These are phyloP conservation scores for Phtheirospermum japonicum DNA, from an alignment of 257 asterid species.

Conservation along the genomic window DNA sequence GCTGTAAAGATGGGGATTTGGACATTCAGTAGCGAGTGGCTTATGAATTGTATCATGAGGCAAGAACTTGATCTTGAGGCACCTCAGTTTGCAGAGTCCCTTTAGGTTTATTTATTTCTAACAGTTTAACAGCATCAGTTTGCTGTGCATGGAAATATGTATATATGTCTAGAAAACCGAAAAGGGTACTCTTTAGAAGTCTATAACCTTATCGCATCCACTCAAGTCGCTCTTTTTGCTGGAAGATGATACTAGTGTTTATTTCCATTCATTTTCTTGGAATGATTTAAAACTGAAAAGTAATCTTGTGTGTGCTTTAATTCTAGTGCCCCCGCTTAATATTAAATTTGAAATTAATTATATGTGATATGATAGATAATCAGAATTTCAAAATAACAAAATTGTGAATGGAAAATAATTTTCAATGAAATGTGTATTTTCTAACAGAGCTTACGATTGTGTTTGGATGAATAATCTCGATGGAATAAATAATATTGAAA, in stretches of 20 bases:
- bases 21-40: constrained; percentile 83
- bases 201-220: not conserved
- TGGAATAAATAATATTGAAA: too few relatives aligned
- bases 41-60: constrained; percentile 79
- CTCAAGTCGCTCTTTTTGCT: not conserved
- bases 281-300: too few relatives aligned
- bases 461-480: too few relatives aligned
- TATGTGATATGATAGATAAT: too few relatives aligned
- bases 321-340: too few relatives aligned
- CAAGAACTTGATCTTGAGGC: constrained; percentile 85
- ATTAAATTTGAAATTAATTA: too few relatives aligned
- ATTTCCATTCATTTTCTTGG: too few relatives aligned
- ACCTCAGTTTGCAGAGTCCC: constrained; percentile 74
- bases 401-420: too few relatives aligned
- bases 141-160: constrained; percentile 17
- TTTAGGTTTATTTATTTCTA: constrained; percentile 28
- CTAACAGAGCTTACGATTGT: too few relatives aligned
- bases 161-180: not conserved
- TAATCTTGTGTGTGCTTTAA: too few relatives aligned
- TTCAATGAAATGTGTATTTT: too few relatives aligned
- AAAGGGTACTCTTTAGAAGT: not conserved
- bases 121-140: not conserved
- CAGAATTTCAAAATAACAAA: too few relatives aligned
- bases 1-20: constrained; percentile 61
- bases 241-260: not conserved